Conservation (phyloP, 2,329 filamentous ascomycete genomes). For the Hypomyces rosellus region DNA sequence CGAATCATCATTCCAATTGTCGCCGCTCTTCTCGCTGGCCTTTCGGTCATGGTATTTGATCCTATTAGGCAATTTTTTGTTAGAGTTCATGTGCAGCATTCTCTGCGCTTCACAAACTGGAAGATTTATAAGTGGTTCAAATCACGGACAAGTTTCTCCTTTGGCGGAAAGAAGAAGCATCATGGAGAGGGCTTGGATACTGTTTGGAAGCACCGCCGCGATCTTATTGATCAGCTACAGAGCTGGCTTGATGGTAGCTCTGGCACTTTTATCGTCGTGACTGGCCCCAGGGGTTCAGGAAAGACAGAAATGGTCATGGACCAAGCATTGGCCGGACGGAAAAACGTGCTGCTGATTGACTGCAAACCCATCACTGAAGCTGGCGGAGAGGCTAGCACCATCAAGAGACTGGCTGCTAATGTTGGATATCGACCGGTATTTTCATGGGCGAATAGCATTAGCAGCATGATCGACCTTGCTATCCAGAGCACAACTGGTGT, state of each 20-base stretch:
- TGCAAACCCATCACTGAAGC: constrained; percentile 92
- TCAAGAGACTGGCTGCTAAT: constrained; percentile 69
- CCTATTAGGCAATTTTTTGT: constrained; percentile 92
- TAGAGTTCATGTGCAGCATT: constrained; percentile 75
- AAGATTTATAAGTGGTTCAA: constrained; percentile 75
- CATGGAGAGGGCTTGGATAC: constrained; percentile 67
- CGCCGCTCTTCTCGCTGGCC: constrained; percentile 71
- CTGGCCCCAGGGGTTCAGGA: constrained; percentile 84
- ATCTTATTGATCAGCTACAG: constrained; percentile 73
- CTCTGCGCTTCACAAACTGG: constrained; percentile 68
- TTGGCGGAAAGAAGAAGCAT: constrained; percentile 48
- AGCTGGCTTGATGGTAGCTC: constrained; percentile 83
- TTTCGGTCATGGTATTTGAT: constrained; percentile 87
- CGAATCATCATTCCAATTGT: constrained; percentile 79
- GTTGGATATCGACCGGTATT: constrained; percentile 93
- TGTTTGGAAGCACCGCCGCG: constrained; percentile 81
- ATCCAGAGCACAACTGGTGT: constrained; percentile 91
- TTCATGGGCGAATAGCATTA: constrained; percentile 92
- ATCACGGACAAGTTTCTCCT: constrained; percentile 54
- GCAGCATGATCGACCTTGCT: constrained; percentile 84
- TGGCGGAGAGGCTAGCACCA: constrained; percentile 78
- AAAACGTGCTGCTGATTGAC: constrained; percentile 78
- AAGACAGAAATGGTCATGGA: constrained; percentile 85
- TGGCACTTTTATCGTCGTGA: constrained; percentile 89
- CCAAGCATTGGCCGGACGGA: constrained; percentile 69